Base-by-base conservation (phyloP, 768 basidiomycete species). In the Lentinula edodes region DNA sequence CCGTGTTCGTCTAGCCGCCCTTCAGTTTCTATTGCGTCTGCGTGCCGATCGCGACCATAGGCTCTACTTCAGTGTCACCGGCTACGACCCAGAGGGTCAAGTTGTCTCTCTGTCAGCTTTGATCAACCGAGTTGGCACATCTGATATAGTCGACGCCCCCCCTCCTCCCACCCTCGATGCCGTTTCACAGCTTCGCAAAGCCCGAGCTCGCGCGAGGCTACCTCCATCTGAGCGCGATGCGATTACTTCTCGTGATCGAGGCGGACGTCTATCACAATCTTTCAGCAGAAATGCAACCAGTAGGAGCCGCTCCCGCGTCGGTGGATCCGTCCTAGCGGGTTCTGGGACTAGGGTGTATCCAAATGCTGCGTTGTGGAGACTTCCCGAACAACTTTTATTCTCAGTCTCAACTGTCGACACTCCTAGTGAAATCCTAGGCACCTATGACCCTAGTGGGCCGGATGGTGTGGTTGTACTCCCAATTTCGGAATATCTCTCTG, bases 31-130 rank as follows among this genome's bases (percentile, higher is more conserved):
- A 64, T 86, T 95, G 78, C 86, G 93, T 13, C 77, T 98, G 18
- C 82, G 96, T 60, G 94, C 91, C 0, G 95, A 97, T 69, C 85
- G 91, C 0, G 90, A 95, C 66, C 96, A 99, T 68, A 81, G 88
- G 10, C 68, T 98, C 43, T 97, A 88, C 71, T 88, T 89, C 60
- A 39, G 58, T 39, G 74, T 80, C 48, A 73, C 72, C 15, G 76
- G 74, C 18, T 78, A 80, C 64, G 88, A 90, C 64, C 74, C 78
- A 1, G 80, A 89, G 56, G 83, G 84, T 6, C 78, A 87, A 46
- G 79, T 85, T 34, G 66, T 71, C 5, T 78, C 78, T 48, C 83
- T 93, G 6, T 87, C 88, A 1, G 76, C 80, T 2, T 77, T 91
- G 41, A 83, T 95, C 39, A 79, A 83, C 36, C 82, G 91, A 65